A percentile compares a stretch with the other conserved stretches of the same genome.
Conservation (phyloP, 2,329 filamentous ascomycete species). For the Paecilomyces variotii region DNA sequence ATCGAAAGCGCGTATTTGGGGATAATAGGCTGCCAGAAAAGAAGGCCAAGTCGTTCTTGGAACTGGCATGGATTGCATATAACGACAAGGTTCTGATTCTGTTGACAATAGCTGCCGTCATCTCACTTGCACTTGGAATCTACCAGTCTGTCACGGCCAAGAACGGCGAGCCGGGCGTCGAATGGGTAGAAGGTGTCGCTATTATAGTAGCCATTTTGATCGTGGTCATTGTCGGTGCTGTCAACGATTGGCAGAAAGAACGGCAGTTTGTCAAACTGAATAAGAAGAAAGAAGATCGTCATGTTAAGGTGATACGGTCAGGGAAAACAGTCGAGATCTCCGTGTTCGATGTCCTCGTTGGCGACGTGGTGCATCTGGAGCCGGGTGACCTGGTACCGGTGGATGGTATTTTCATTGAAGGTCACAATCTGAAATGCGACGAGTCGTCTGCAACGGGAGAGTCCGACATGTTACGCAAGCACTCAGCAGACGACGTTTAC, state of each 20-base stretch:
- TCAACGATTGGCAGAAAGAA: conserved; percentile 78
- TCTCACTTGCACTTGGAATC: conserved; percentile 66
- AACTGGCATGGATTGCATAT: conserved; percentile 70
- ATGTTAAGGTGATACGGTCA: conserved; percentile 68
- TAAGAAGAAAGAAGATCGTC: conserved; percentile 67
- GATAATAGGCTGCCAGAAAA: conserved; percentile 61
- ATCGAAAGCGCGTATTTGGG: conserved; percentile 63
- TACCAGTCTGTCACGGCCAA: conserved; percentile 59
- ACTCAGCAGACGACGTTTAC: conserved; percentile 55
- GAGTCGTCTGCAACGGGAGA: conserved; percentile 72
- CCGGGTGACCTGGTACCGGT: conserved; percentile 66
- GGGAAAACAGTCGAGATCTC: conserved; percentile 62
- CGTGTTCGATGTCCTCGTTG: conserved; percentile 63
- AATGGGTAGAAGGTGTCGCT: conserved; percentile 77
- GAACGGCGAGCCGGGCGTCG: conserved; percentile 50
- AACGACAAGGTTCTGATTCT: conserved; percentile 74
- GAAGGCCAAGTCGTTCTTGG: conserved; percentile 61
- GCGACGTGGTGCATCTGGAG: conserved; percentile 65
- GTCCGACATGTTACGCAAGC: conserved; percentile 64
- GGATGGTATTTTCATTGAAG: conserved; percentile 62
- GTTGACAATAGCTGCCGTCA: conserved; percentile 61
- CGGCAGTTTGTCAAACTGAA: conserved; percentile 73
- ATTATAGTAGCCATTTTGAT: conserved; percentile 70
- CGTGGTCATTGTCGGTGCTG: conserved; percentile 67
- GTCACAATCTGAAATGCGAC: conserved; percentile 60